Evolutionary conservation across 176 grass and related monocot species (phyloP).

Genomic region (Aegilops tauschii): DNA sequence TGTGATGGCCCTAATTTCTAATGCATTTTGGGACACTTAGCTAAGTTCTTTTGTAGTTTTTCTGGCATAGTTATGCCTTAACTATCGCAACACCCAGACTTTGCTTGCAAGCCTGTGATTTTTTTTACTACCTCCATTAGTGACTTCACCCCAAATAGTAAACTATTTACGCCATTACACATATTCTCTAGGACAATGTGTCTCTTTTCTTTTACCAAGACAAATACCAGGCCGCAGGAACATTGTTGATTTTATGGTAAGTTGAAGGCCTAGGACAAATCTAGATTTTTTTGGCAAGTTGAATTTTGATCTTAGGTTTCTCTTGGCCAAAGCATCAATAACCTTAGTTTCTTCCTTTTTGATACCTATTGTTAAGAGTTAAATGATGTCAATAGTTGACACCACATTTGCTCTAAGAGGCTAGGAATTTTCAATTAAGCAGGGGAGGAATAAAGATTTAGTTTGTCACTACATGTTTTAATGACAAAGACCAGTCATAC

Average conservation of each 20-base stretch:
- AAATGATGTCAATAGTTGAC: neutral
- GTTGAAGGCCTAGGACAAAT: neutral
- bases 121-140: neutral
- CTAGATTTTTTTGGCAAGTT: neutral
- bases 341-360: neutral
- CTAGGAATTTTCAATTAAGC: neutral
- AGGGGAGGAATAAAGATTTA: neutral
- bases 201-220: neutral
- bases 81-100: neutral
- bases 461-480: neutral
- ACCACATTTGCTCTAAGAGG: neutral
- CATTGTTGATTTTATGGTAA: neutral
- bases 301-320: neutral
- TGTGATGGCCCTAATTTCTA: neutral
- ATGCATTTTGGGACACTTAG: neutral
- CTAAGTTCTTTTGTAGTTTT: neutral
- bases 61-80: neutral
- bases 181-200: neutral
- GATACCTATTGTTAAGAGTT: neutral
- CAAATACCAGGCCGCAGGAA: neutral
- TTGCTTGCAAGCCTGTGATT: slow-evolving; percentile 11
- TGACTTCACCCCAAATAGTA: slow-evolving; percentile 5
- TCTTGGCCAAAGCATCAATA: neutral
- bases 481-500: neutral
- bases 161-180: neutral